Evolutionary conservation across 2,329 filamentous ascomycete species (phyloP), one percentile per base, ranked within the genome.

Genomic region (Chaetomium globosum): DNA sequence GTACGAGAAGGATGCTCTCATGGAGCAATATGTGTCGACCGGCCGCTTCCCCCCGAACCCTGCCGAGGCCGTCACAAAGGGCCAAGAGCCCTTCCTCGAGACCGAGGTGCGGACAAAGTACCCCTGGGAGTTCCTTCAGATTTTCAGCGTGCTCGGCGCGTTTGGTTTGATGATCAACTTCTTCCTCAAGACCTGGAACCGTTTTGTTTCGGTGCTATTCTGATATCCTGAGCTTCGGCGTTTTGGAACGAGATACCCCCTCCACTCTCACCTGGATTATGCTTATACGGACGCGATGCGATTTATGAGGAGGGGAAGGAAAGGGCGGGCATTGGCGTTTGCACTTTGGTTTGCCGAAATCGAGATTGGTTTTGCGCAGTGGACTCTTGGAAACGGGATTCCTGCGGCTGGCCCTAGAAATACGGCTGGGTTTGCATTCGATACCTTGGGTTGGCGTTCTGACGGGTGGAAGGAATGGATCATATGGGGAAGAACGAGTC

Each of bases 1-100:
- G 95, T 86, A 89, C 59, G 93, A 97, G 75, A 99, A 99, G 76
- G 94, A 99, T 72, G 86, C 87, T 33, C 82, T 97, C 54, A 86
- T 99, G 74, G 93, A 97, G 71, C 85, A 92, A 69, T 98, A 92
- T 75, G 80, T 89, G 63, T 82, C 84, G 19, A 93, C 89, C 2
- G 92, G 90, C 3, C 85, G 89, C 23, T 97, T 98, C 73, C 95
- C 95, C 0, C 82, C 87, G 4, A 88, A 89, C 68, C 80, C 86
- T 7, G 80, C 72, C 26, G 68, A 72, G 5, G 73, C 76, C 19
- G 77, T 77, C n/a, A 76, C 77, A 57, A 74, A 77, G 53, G 70
- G 71, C 2, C 71, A 71, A 4, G 67, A 71, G 19, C 73, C 71
- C 0, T 84, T 83, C 60, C 78, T 88, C 71, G 85, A 87, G 75